These are phyloP conservation scores for Sugiyamaella boreocaroliniensis DNA, from an alignment of 805 yeast species.

Conservation along the genomic window DNA sequence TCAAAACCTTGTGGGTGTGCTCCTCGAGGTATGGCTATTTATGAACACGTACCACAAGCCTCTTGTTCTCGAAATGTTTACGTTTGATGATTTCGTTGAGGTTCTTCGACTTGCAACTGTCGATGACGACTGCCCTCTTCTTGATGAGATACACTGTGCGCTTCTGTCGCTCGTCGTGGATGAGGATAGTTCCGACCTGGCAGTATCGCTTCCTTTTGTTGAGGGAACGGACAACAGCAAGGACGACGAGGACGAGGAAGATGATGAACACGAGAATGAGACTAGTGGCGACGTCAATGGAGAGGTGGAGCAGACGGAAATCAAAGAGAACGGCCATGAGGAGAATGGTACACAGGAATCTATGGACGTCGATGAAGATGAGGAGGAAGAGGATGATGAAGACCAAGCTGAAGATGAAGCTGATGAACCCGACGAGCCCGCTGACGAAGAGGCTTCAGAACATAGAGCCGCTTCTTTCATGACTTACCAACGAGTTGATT, in stretches of 20 bases:
- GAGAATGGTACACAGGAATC: slow-evolving; percentile 20
- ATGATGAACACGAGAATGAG: slow-evolving; percentile 25
- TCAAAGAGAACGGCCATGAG: slow-evolving; percentile 24
- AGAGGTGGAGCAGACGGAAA: slow-evolving; percentile 21
- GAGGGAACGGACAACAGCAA: slow-evolving; percentile 10
- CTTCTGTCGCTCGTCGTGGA: slow-evolving; percentile 50
- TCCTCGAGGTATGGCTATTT: slow-evolving; percentile 67
- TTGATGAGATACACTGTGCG: slow-evolving; percentile 66
- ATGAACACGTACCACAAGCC: slow-evolving; percentile 63
- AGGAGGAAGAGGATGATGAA: slow-evolving; percentile 21
- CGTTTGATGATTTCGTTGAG: slow-evolving; percentile 70
- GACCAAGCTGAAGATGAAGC: slow-evolving; percentile 28
- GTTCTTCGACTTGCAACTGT: slow-evolving; percentile 46
- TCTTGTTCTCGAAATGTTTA: slow-evolving; percentile 59
- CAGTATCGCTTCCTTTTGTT: slow-evolving; percentile 26
- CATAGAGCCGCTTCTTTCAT: slow-evolving; percentile 15
- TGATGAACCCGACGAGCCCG: slow-evolving; percentile 25
- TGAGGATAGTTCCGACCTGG: slow-evolving; percentile 35
- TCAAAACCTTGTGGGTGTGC: slow-evolving; percentile 18
- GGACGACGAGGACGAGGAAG: slow-evolving; percentile 25
- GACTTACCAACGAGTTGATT: slow-evolving; percentile 30
- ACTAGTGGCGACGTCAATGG: slow-evolving; percentile 25
- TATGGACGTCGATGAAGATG: slow-evolving; percentile 28
- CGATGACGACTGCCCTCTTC: slow-evolving; percentile 42
- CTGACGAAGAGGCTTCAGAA: slow-evolving; percentile 17